These are phyloP conservation scores for Cutaneotrichosporon dermatis DNA, from an alignment of 1,284 basidiomycete species.

Conservation along the genomic window DNA sequence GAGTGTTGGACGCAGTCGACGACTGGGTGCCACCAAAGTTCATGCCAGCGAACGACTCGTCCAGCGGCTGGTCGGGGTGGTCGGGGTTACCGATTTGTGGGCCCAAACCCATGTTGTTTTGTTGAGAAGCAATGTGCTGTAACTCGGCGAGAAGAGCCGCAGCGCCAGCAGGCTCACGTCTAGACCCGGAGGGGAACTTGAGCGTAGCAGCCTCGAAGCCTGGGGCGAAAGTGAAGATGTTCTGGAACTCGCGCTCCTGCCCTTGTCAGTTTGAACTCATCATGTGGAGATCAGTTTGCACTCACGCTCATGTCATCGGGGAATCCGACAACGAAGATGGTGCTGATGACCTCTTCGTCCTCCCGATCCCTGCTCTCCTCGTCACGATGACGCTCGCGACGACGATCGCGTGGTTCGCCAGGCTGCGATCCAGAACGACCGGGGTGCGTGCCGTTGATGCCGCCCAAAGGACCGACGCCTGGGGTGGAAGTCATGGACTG, in stretches of 20 bases:
- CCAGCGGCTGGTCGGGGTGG: constrained; percentile 23
- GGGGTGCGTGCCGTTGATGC: constrained; percentile 8
- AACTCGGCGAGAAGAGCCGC: constrained; percentile 39
- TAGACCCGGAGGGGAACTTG: constrained; percentile 68
- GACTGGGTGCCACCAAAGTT: constrained; percentile 36
- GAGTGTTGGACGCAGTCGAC: constrained; percentile 41
- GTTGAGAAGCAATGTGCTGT: constrained; percentile 34
- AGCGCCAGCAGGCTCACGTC: constrained; percentile 26
- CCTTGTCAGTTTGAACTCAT: background rate
- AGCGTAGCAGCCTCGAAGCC: constrained; percentile 97
- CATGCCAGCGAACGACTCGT: constrained; percentile 40
- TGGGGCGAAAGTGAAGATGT: constrained; percentile 94
- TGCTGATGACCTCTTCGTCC: constrained; percentile 84
- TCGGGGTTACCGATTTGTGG: constrained; percentile 7
- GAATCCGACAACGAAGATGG: constrained; percentile 97
- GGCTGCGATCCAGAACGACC: constrained; percentile 17
- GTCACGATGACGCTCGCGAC: constrained; percentile 21
- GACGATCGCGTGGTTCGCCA: constrained; percentile 19
- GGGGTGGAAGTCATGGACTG: constrained; percentile 22
- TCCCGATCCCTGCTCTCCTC: constrained; percentile 31
- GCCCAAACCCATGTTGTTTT: constrained; percentile 18
- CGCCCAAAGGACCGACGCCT: constrained; percentile 9
- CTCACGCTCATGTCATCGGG: constrained; percentile 96
- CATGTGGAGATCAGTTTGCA: constrained; percentile 19
- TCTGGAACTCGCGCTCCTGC: constrained; percentile 96